Conservation (phyloP, 2,329 filamentous ascomycete genomes). For the Sphaceloma murrayae region DNA sequence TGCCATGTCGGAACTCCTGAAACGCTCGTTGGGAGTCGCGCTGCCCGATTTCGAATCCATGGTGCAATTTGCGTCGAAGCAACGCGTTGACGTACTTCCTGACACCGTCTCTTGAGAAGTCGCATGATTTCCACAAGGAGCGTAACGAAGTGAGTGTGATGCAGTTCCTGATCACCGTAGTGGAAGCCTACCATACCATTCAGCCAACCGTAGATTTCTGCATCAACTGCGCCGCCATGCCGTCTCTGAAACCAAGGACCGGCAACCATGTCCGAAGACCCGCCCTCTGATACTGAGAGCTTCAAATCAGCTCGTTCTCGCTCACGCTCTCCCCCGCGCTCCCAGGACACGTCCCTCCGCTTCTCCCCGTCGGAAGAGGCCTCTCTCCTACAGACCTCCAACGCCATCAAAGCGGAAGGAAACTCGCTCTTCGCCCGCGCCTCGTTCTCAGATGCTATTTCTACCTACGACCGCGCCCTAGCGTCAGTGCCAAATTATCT, state of each 20-base stretch:
- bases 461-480: conserved; percentile 72
- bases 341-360: conserved; percentile 16
- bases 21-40: conserved; percentile 41
- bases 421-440: conserved; percentile 68
- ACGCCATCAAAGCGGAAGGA: conserved; percentile 61
- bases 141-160: no score
- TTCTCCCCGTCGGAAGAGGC: conserved; percentile 39
- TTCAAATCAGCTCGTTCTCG: conserved; percentile 17
- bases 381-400: conserved; percentile 59
- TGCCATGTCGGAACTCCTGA: conserved; percentile 65
- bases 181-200: neutral
- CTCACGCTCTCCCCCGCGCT: neutral
- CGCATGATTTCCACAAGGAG: no score
- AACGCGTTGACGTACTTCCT: neutral
- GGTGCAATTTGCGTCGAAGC: neutral
- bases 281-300: conserved; percentile 17
- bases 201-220: neutral
- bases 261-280: neutral
- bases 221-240: neutral
- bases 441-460: conserved; percentile 67
- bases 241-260: neutral
- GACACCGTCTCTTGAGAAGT: neutral
- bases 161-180: neutral
- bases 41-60: conserved; percentile 19
- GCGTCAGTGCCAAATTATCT: conserved; percentile 72